Evolutionary conservation across 2,329 filamentous ascomycete genomes (phyloP).

Genomic region (Alternaria viburni): DNA sequence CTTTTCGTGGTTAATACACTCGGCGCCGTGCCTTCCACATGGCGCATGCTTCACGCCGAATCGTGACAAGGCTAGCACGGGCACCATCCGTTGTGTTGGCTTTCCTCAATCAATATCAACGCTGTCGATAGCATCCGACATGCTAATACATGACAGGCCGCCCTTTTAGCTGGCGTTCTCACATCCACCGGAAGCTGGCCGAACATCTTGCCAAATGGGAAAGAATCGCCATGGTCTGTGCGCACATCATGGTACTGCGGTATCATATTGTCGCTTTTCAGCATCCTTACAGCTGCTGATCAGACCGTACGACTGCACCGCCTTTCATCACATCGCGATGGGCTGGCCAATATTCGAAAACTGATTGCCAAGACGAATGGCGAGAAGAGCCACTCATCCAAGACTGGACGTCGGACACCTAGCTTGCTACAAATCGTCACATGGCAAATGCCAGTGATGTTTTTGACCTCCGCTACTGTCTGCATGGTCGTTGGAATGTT

Average conservation of each 20-base stretch:
- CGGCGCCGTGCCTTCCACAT: background rate
- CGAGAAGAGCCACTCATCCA: constrained; percentile 20
- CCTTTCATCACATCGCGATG: constrained; percentile 51
- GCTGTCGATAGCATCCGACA: background rate
- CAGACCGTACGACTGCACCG: constrained; percentile 54
- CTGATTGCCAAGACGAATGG: constrained; percentile 39
- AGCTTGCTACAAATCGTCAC: constrained; percentile 41
- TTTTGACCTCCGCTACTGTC: constrained; percentile 42
- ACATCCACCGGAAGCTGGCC: constrained; percentile 56
- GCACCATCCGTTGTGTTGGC: no score
- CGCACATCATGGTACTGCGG: constrained; percentile 53
- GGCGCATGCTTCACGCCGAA: background rate
- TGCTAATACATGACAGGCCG: constrained; percentile 32
- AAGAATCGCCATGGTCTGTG: constrained; percentile 50
- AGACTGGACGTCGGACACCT: constrained; percentile 29
- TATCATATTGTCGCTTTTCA: constrained; percentile 58
- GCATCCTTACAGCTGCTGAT: constrained; percentile 55
- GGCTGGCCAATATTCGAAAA: constrained; percentile 43
- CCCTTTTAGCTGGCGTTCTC: constrained; percentile 49
- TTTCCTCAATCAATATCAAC: no score
- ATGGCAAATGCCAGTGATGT: constrained; percentile 50
- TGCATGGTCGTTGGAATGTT: constrained; percentile 50
- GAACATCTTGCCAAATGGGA: constrained; percentile 47
- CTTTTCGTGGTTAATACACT: background rate
- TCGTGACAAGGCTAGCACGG: background rate